phyloP scores from a whole-genome alignment of 179 eudicot species.

The Beta corolliflora region DNA sequence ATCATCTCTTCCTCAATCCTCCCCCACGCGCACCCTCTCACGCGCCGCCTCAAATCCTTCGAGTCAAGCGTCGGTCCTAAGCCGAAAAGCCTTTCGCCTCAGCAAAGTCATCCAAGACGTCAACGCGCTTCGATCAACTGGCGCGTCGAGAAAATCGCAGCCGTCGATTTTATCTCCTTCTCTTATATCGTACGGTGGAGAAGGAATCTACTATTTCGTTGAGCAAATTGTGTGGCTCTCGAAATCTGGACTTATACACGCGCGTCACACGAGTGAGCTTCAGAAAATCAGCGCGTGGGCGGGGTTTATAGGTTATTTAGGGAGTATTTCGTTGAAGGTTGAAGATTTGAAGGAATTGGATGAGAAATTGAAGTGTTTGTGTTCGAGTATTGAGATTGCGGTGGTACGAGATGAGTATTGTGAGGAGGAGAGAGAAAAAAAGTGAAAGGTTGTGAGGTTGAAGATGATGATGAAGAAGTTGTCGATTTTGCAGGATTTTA shows the following conservation, averaged over 20 bases:
- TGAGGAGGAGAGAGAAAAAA: conserved; percentile 43
- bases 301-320: conserved; percentile 80
- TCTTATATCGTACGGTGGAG: conserved; percentile 76
- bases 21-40: conserved; percentile 40
- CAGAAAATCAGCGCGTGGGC: conserved; percentile 85
- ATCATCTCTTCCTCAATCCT: conserved; percentile 64
- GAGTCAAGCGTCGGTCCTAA: conserved; percentile 80
- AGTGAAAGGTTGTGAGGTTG: conserved; percentile 47
- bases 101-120: conserved; percentile 89
- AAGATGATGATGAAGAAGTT: conserved; percentile 71
- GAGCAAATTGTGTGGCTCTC: conserved; percentile 88
- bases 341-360: conserved; percentile 58
- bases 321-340: conserved; percentile 69
- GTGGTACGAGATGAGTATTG: conserved; percentile 39
- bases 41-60: conserved; percentile 60
- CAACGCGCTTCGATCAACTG: conserved; percentile 57
- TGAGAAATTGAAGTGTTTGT: conserved; percentile 50
- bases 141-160: background rate
- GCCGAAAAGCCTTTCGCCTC: conserved; percentile 93
- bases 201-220: conserved; percentile 81
- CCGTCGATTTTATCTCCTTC: conserved; percentile 33
- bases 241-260: conserved; percentile 71
- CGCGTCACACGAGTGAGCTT: conserved; percentile 32
- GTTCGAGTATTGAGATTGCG: conserved; percentile 44
- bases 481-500: conserved; percentile 81